Percentiles rank a stretch among this genome's conserved stretches.
Evolutionary conservation across 345 rosid species (phyloP).

Genomic region (Erucastrum elatum): DNA sequence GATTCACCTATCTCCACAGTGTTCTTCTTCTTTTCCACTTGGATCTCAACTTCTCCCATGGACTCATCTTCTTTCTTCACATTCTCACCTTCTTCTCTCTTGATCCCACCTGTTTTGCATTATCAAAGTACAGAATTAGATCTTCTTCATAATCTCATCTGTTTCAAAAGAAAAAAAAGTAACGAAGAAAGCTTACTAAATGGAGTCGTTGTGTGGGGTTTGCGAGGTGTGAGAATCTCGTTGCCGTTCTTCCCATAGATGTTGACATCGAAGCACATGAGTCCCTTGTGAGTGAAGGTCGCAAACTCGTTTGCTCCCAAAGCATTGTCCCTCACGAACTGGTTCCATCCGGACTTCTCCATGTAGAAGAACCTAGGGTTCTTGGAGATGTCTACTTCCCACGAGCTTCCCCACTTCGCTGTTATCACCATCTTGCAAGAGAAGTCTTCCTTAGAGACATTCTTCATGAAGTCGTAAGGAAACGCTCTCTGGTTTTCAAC

Average conservation of each 20-base stretch:
- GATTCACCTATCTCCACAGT: background rate
- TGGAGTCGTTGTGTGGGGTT: background rate
- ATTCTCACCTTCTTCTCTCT: conserved; percentile 1
- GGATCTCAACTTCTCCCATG: background rate
- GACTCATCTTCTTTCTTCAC: conserved; percentile 34
- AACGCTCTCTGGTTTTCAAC: conserved; percentile 24
- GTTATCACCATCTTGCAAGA: conserved; percentile 27
- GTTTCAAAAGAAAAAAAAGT: background rate
- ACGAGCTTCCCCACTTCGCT: conserved; percentile 10
- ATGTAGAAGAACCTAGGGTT: conserved; percentile 20
- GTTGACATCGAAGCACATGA: conserved; percentile 16
- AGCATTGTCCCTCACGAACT: conserved; percentile 30
- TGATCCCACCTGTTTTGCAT: conserved; percentile 25
- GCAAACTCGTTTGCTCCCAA: conserved; percentile 31
- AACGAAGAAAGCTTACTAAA: background rate
- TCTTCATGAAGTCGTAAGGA: conserved; percentile 13
- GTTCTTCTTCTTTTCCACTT: background rate
- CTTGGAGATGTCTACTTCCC: conserved; percentile 15
- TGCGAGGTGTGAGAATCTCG: background rate
- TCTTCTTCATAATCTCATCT: background rate
- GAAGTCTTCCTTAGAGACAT: conserved; percentile 5
- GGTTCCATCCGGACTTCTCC: conserved; percentile 34
- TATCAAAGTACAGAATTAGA: background rate
- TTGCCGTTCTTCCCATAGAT: conserved; percentile 19
- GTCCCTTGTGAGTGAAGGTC: conserved; percentile 23